phyloP scores from a whole-genome alignment of 2,329 filamentous ascomycete species.

The Chalaropsis ovoidea region DNA sequence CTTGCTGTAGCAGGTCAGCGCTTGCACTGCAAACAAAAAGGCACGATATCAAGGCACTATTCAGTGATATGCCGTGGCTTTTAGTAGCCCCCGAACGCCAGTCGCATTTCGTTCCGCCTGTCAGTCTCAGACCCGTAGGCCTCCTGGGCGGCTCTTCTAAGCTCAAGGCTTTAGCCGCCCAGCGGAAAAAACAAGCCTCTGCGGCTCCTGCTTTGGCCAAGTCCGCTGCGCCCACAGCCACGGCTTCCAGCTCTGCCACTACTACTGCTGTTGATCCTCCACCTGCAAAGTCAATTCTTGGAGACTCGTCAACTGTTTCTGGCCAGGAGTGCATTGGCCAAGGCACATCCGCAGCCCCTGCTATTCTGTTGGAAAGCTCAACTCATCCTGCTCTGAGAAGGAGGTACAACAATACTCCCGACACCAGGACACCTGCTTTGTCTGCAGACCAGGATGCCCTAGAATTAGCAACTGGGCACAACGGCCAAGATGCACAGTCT shows the following conservation, averaged over 20 bases:
- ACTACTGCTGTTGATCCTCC: neutral
- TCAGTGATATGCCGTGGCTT: conserved; percentile 78
- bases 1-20: conserved; percentile 3
- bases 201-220: conserved; percentile 32
- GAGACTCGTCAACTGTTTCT: conserved; percentile 1
- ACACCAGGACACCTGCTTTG: neutral
- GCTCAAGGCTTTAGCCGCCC: conserved; percentile 77
- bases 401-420: conserved; percentile 9
- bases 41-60: conserved; percentile 44
- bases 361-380: neutral
- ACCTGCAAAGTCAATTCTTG: conserved; percentile 15
- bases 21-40: conserved; percentile 6
- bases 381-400: neutral
- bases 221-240: neutral
- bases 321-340: neutral
- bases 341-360: neutral
- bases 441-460: neutral
- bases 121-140: conserved; percentile 42
- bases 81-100: conserved; percentile 56
- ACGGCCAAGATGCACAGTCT: neutral
- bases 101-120: conserved; percentile 52
- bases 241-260: neutral
- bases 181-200: conserved; percentile 70
- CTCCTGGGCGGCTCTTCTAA: conserved; percentile 81
- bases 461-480: neutral